Evolutionary conservation across 2,329 filamentous ascomycete species (phyloP).

Genomic region (Verticillium tricorpus): DNA sequence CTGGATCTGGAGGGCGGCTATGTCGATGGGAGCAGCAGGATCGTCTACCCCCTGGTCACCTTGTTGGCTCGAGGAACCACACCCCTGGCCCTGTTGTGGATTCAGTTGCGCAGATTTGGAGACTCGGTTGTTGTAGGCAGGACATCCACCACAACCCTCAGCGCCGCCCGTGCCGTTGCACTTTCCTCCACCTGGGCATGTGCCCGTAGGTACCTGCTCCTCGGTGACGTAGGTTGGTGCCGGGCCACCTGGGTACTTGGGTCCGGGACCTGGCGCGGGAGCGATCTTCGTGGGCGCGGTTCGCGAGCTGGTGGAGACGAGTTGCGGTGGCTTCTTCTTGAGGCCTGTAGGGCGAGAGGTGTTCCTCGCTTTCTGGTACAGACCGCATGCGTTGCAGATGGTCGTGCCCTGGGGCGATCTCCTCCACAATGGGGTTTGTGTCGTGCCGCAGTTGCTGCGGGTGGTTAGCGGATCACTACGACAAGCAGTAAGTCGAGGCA

Average conservation of each 20-base stretch:
- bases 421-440: conserved; percentile 89
- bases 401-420: conserved; percentile 88
- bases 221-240: conserved; percentile 71
- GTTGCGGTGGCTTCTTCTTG: conserved; percentile 72
- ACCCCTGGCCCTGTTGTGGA: conserved; percentile 43
- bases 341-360: conserved; percentile 85
- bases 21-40: conserved; percentile 40
- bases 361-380: conserved; percentile 92
- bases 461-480: conserved; percentile 15
- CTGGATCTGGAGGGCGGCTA: conserved; percentile 41
- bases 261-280: conserved; percentile 26
- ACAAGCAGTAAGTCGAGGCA: background rate
- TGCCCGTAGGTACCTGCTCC: conserved; percentile 72
- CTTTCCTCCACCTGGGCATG: conserved; percentile 88
- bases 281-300: conserved; percentile 33
- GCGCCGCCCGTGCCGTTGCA: conserved; percentile 97
- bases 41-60: conserved; percentile 24
- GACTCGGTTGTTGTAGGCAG: conserved; percentile 94
- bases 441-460: conserved; percentile 87
- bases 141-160: conserved; percentile 91
- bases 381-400: conserved; percentile 95
- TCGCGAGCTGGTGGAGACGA: conserved; percentile 39
- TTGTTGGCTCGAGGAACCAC: conserved; percentile 22
- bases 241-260: conserved; percentile 35
- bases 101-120: conserved; percentile 78